These are phyloP conservation scores for Pythium scleroteichum DNA, from an alignment of 352 stramenopile genomes.

Conservation along the genomic window DNA sequence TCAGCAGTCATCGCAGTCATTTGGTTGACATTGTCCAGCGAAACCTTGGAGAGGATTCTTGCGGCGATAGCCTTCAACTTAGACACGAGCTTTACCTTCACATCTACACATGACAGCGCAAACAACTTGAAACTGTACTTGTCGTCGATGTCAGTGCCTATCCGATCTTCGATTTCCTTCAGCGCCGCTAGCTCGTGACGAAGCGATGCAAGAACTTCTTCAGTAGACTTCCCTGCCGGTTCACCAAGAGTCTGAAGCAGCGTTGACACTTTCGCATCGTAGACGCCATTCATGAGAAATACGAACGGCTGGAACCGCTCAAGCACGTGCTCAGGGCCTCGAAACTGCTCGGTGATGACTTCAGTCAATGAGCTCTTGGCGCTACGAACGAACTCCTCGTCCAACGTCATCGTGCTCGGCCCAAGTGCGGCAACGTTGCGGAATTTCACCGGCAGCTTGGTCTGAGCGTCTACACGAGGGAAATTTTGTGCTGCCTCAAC, in stretches of 20 bases:
- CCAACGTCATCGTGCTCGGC: conserved; percentile 76
- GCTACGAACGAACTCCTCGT: conserved; percentile 77
- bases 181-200: conserved; percentile 57
- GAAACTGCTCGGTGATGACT: conserved; percentile 68
- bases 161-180: conserved; percentile 44
- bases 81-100: conserved; percentile 82
- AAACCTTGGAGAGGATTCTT: conserved; percentile 81
- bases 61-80: conserved; percentile 71
- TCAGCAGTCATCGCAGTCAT: conserved; percentile 85
- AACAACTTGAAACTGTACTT: conserved; percentile 91
- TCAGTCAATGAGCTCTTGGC: conserved; percentile 62
- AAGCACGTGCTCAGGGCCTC: conserved; percentile 65
- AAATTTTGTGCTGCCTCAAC: conserved; percentile 88
- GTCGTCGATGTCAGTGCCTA: conserved; percentile 64
- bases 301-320: conserved; percentile 73
- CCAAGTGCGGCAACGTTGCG: conserved; percentile 66
- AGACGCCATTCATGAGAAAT: conserved; percentile 78
- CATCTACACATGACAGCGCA: conserved; percentile 83
- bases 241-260: conserved; percentile 36
- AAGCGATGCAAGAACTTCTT: conserved; percentile 51
- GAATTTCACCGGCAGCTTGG: conserved; percentile 66
- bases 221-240: conserved; percentile 13
- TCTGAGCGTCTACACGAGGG: conserved; percentile 85
- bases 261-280: conserved; percentile 58
- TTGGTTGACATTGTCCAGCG: conserved; percentile 82